Conservation (phyloP, 208 protist genomes). For the Leishmania tropica region DNA sequence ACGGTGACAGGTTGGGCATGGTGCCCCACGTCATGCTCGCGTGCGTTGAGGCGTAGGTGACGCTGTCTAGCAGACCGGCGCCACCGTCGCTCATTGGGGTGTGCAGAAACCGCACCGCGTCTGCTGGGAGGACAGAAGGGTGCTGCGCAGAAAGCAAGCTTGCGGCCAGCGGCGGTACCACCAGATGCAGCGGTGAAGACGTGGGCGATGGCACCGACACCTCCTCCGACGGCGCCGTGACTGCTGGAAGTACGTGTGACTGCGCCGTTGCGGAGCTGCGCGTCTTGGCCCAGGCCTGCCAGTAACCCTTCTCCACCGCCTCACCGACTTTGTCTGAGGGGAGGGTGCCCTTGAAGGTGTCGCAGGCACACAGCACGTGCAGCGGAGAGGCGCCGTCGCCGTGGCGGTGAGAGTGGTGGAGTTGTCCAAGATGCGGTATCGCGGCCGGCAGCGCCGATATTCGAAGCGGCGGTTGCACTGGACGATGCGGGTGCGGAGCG, state of each 20-base stretch:
- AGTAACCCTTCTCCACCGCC: slow-evolving; percentile 55
- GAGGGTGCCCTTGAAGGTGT: slow-evolving; percentile 85
- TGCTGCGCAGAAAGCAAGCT: neutral
- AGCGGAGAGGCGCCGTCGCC: neutral
- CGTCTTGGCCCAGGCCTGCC: slow-evolving; percentile 2
- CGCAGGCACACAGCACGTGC: slow-evolving; percentile 57
- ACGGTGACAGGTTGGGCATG: neutral
- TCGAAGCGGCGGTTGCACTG: neutral
- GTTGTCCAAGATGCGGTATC: neutral
- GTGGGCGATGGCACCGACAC: neutral
- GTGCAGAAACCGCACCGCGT: slow-evolving; percentile 34
- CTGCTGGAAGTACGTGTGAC: neutral
- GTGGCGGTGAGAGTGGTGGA: neutral
- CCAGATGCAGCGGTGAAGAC: neutral
- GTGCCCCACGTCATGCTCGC: neutral
- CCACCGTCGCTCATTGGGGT: slow-evolving; percentile 86
- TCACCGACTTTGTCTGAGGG: slow-evolving; percentile 57
- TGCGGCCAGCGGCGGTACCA: neutral
- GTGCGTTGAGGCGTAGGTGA: slow-evolving; percentile 35
- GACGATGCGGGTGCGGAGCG: neutral
- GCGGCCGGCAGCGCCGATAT: neutral
- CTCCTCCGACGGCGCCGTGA: neutral
- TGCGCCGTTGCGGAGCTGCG: neutral
- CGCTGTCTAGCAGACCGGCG: slow-evolving; percentile 69
- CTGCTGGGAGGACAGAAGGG: neutral